Evolutionary conservation across 2,329 filamentous ascomycete species (phyloP).

Genomic region (Atkinsonella texensis): DNA sequence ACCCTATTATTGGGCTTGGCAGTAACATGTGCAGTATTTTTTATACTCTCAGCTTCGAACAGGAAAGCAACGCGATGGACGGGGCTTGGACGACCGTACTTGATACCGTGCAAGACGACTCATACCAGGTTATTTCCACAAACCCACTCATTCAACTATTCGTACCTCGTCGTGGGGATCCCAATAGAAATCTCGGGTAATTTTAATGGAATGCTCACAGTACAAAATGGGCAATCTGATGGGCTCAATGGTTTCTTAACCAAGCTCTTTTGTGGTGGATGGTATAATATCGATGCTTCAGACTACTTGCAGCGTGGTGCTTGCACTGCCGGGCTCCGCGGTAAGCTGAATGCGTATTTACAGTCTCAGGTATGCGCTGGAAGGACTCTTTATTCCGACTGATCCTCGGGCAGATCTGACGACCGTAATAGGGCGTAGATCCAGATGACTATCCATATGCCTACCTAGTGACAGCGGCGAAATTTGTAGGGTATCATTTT

Average conservation of each 20-base stretch:
- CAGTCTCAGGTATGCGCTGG: slow-evolving; percentile 35
- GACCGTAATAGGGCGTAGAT: slow-evolving; percentile 38
- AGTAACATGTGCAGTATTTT: not conserved
- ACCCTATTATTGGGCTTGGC: not conserved
- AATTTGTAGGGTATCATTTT: slow-evolving; percentile 58
- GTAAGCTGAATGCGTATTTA: slow-evolving; percentile 51
- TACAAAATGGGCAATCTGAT: slow-evolving; percentile 14
- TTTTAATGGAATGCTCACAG: slow-evolving; percentile 44
- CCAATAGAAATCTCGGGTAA: slow-evolving; percentile 51
- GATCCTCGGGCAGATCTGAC: slow-evolving; percentile 1
- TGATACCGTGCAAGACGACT: slow-evolving; percentile 54
- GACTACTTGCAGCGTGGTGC: slow-evolving; percentile 50
- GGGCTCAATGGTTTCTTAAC: slow-evolving; percentile 1
- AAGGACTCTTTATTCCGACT: slow-evolving; percentile 6
- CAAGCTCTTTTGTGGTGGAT: slow-evolving; percentile 16
- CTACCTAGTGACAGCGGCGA: slow-evolving; percentile 59
- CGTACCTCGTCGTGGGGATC: slow-evolving; percentile 57
- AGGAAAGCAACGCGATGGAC: slow-evolving; percentile 1
- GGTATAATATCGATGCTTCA: slow-evolving; percentile 47
- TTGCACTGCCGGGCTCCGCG: slow-evolving; percentile 40
- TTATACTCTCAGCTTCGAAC: not conserved
- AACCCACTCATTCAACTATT: slow-evolving; percentile 56
- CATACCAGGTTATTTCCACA: slow-evolving; percentile 57
- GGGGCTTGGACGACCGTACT: slow-evolving; percentile 25
- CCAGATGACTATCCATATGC: slow-evolving; percentile 50